Evolutionary conservation across 805 yeast genomes (phyloP).

Genomic region (Wickerhamomyces tratensis): DNA sequence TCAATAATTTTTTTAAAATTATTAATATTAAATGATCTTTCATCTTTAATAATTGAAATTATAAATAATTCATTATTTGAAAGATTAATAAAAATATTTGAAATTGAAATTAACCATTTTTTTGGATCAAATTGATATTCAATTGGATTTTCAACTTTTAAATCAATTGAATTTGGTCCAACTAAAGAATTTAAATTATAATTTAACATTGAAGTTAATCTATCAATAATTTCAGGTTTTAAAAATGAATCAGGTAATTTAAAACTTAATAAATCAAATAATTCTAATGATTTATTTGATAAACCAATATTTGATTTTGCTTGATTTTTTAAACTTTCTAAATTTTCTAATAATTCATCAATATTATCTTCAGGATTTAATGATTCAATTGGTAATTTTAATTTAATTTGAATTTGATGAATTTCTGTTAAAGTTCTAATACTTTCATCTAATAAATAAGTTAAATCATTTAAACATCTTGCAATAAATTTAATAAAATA

Average conservation of each 20-base stretch:
- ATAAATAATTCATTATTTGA: conserved; percentile 56
- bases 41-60: conserved; percentile 79
- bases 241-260: conserved; percentile 84
- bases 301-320: conserved; percentile 79
- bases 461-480: conserved; percentile 88
- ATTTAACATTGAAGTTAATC: conserved; percentile 93
- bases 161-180: conserved; percentile 87
- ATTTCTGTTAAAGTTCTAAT: conserved; percentile 69
- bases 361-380: conserved; percentile 38
- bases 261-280: conserved; percentile 73
- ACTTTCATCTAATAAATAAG: conserved; percentile 86
- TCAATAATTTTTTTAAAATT: conserved; percentile 63
- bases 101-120: conserved; percentile 53
- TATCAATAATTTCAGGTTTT: conserved; percentile 82
- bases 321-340: conserved; percentile 57
- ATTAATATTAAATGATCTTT: conserved; percentile 70
- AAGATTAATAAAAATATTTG: conserved; percentile 70
- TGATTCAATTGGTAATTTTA: conserved; percentile 21
- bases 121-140: conserved; percentile 79
- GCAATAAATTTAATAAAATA: conserved; percentile 92
- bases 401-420: conserved; percentile 63
- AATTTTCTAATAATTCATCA: conserved; percentile 49
- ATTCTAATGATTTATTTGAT: conserved; percentile 70
- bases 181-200: conserved; percentile 87
- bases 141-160: conserved; percentile 79